A percentile compares a stretch with the other conserved stretches of the same genome.
phyloP scores from a whole-genome alignment of 225 moss, liverwort and hornwort species.

The Sphagnum tenellum region DNA sequence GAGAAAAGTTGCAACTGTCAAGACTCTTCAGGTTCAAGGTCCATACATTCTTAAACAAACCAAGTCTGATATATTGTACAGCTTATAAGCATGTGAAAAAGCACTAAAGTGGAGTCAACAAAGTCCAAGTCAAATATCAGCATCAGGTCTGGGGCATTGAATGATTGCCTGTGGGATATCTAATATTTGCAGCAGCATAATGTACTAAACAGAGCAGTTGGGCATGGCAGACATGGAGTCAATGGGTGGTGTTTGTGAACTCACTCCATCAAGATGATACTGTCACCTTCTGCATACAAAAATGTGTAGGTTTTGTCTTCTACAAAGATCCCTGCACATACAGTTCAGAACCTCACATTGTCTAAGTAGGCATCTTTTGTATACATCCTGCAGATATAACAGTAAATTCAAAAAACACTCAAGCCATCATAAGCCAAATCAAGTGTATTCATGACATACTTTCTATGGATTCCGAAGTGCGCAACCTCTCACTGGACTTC shows the following conservation, averaged over 20 bases:
- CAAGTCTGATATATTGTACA: too few species aligned
- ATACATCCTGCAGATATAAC: too few species aligned
- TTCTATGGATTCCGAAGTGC: conserved; percentile 91
- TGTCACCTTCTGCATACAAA: conserved; percentile 68
- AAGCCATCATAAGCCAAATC: background rate
- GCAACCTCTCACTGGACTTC: conserved; percentile 87
- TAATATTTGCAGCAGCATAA: background rate
- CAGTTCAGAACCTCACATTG: background rate
- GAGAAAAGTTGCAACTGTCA: too few species aligned
- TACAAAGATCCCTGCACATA: conserved; percentile 83
- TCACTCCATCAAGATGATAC: conserved; percentile 91
- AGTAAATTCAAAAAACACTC: background rate
- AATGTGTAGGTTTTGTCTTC: conserved; percentile 77
- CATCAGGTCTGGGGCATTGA: too few species aligned
- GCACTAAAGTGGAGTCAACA: too few species aligned
- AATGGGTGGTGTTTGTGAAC: conserved; percentile 13
- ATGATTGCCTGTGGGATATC: too few species aligned
- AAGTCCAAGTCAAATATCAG: too few species aligned
- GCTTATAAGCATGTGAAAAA: too few species aligned
- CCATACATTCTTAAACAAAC: too few species aligned
- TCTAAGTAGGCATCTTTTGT: too few species aligned
- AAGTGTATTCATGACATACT: conserved; percentile 36
- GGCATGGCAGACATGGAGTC: background rate
- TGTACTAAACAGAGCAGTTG: background rate
- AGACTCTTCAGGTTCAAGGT: too few species aligned